These are phyloP conservation scores for Fusarium citri DNA, from an alignment of 2,329 filamentous ascomycete genomes.

Conservation along the genomic window DNA sequence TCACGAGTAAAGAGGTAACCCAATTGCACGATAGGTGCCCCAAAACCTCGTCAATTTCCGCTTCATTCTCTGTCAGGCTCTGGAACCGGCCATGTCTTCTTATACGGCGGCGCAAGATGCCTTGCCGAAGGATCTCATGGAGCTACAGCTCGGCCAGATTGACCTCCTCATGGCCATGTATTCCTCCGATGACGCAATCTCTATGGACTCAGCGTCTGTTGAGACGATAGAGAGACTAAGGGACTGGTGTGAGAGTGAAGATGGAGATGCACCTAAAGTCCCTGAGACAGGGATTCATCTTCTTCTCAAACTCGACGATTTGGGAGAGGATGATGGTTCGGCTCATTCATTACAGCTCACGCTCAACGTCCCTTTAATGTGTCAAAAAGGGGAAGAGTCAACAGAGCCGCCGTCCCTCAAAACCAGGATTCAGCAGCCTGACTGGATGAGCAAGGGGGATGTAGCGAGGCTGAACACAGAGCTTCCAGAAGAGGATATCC, in stretches of 20 bases:
- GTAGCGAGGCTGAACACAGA: slow-evolving; percentile 52
- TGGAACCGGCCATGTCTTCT: not conserved
- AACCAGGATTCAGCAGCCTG: slow-evolving; percentile 60
- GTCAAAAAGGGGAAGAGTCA: not conserved
- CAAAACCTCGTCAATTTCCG: not conserved
- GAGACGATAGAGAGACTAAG: slow-evolving; percentile 35
- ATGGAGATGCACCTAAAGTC: slow-evolving; percentile 6
- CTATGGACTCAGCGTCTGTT: slow-evolving; percentile 41
- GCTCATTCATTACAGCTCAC: slow-evolving; percentile 48
- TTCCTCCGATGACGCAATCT: slow-evolving; percentile 52
- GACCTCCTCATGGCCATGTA: slow-evolving; percentile 67
- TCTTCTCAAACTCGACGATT: slow-evolving; percentile 44
- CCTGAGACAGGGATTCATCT: slow-evolving; percentile 35
- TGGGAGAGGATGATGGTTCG: slow-evolving; percentile 13
- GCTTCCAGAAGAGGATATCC: slow-evolving; percentile 59
- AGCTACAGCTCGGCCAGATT: slow-evolving; percentile 60
- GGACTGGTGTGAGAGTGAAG: slow-evolving; percentile 39
- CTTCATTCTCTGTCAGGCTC: rapidly evolving
- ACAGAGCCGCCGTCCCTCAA: slow-evolving; percentile 55
- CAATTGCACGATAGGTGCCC: too few relatives aligned
- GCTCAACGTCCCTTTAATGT: slow-evolving; percentile 51
- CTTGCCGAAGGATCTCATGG: slow-evolving; percentile 58
- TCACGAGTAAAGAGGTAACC: slow-evolving; percentile 6
- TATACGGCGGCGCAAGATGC: not conserved
- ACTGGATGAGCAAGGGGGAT: slow-evolving; percentile 64